These are phyloP conservation scores for Vitellaria paradoxa DNA, from an alignment of 179 eudicot species.

Conservation along the genomic window DNA sequence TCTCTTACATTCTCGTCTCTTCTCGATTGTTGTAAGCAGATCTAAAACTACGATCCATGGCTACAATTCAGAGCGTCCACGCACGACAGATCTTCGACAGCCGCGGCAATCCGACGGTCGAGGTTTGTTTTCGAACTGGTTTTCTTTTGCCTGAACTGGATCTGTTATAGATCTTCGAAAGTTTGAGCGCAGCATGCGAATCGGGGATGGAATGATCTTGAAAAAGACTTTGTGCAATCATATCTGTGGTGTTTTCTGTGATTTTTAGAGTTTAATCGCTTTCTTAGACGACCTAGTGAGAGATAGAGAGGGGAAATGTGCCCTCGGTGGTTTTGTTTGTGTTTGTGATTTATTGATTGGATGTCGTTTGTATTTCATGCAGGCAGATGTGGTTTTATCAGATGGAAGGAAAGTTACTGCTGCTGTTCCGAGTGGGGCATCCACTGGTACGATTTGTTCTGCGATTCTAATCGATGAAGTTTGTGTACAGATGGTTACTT, in stretches of 20 bases:
- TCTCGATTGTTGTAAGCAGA: slow-evolving; percentile 9
- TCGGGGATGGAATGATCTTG: neutral
- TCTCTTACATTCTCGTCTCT: neutral
- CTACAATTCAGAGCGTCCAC: slow-evolving; percentile 57
- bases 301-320: neutral
- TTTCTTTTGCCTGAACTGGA: neutral
- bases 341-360: neutral
- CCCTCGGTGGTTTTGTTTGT: neutral
- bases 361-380: slow-evolving; percentile 8
- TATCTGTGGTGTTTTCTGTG: neutral
- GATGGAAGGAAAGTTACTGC: slow-evolving; percentile 76
- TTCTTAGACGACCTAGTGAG: no score
- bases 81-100: slow-evolving; percentile 98
- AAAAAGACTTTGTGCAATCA: neutral
- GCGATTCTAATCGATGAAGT: neutral
- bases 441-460: slow-evolving; percentile 66
- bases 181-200: neutral
- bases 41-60: slow-evolving; percentile 36
- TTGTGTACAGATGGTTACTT: neutral
- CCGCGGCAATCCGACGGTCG: slow-evolving; percentile 97
- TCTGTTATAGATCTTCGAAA: neutral
- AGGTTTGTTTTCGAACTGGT: slow-evolving; percentile 43
- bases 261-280: neutral
- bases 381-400: slow-evolving; percentile 69
- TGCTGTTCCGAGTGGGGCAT: slow-evolving; percentile 99